Evolutionary conservation across 345 rosid genomes (phyloP).

Genomic region (Euphorbia pulcherrima): DNA sequence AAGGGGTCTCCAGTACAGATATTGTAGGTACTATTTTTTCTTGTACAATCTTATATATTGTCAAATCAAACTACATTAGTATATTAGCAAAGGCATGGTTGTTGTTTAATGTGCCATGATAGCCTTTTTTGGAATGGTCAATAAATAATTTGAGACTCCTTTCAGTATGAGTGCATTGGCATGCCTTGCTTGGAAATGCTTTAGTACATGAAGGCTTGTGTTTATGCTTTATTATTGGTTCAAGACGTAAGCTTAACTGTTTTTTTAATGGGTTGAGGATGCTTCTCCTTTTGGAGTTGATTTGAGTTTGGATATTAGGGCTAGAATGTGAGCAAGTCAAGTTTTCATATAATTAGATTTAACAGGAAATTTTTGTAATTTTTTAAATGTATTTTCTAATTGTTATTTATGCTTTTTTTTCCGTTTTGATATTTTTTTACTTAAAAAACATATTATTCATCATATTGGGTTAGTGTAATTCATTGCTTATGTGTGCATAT

Average conservation of each 20-base stretch:
- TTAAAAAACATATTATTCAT: neutral
- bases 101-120: neutral
- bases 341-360: too few species aligned
- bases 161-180: neutral
- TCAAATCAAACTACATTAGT: neutral
- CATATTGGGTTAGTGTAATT: neutral
- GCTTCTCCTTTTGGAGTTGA: neutral
- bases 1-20: slow-evolving; percentile 98
- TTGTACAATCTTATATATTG: slow-evolving; percentile 9
- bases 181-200: neutral
- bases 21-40: slow-evolving; percentile 69
- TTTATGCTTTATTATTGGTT: too few species aligned
- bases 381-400: neutral
- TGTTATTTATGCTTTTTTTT: neutral
- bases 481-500: neutral
- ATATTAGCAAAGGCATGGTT: neutral
- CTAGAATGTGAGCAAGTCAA: too few species aligned
- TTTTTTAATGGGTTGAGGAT: too few species aligned
- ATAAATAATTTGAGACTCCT: neutral
- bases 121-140: neutral
- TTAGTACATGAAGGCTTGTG: neutral
- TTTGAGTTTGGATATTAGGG: neutral
- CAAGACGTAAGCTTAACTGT: too few species aligned
- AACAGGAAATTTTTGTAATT: neutral
- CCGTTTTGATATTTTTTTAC: neutral